Evolutionary conservation across 352 stramenopile genomes (phyloP), one percentile per base, ranked within the genome.

Genomic region (Globisporangium polare): DNA sequence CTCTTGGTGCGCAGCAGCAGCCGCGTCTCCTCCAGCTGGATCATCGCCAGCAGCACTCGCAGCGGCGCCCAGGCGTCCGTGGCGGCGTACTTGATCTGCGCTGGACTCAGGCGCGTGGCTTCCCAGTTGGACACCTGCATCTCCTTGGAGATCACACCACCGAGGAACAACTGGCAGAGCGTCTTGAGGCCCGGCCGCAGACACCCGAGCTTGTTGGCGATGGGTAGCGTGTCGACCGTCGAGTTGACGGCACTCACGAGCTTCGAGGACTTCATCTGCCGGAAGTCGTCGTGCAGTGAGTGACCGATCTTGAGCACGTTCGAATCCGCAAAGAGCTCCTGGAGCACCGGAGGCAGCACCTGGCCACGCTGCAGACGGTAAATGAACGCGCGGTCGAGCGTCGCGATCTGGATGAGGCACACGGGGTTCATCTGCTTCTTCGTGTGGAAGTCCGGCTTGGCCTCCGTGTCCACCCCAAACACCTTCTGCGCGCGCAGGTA

Each of bases 41-140:
- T 82, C 80, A 92, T 87, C 37, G 74, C 77, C 3, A 92, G 72
- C 63, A 94, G 80, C 31, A 94, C 85, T 83, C 76, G 72, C 43
- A 92, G 51, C 1, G 86, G 83, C 13, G 83, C 75, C 83, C 82
- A 94, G 0, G 86, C 86, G 53, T 94, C 86, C 8, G 86, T 92
- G 9, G 86, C 86, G 3, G 83, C 86, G 66, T 95, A 95, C 29
- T 60, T 74, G 58, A 95, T 88, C 67, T 95, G 86, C 31, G 83
- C 77, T 10, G 67, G 55, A 39, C 73, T 91, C n/a, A 95, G 77
- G 8, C 69, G 59, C 6, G 74, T 56, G 18, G 80, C 76, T 61
- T 92, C 86, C 86, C 83, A 95, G 66, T 95, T 81, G 18, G 86
- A 95, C 20, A 92, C 80, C 61, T 95, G 86, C 86, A 95, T 92